A percentile compares a stretch with the other conserved stretches of the same genome.
phyloP scores from a whole-genome alignment of 768 basidiomycete genomes.

The Hygrophoropsis aurantiaca region DNA sequence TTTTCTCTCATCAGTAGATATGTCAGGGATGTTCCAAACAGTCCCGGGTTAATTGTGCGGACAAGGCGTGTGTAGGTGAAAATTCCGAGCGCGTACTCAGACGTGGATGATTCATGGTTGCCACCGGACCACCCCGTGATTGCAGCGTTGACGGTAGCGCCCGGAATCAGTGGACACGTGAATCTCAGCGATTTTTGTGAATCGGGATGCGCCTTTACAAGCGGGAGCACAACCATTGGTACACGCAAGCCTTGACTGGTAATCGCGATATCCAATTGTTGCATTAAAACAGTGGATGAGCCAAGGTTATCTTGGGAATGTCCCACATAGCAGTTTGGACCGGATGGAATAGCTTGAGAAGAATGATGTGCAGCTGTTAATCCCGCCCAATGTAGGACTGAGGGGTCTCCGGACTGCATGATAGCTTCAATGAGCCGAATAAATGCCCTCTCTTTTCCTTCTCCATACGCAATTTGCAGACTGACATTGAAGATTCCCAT shows the following conservation, averaged over 20 bases:
- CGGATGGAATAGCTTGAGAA: slow-evolving; percentile 1
- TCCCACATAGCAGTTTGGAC: slow-evolving; percentile 1
- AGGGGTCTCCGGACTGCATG: not conserved
- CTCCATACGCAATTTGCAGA: slow-evolving; percentile 13
- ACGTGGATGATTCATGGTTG: no score
- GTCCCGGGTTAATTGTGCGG: not conserved
- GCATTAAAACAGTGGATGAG: not conserved
- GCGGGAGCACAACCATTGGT: not conserved
- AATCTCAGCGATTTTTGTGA: not conserved
- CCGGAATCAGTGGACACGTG: not conserved
- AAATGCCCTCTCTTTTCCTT: slow-evolving; percentile 7
- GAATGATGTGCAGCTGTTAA: not conserved
- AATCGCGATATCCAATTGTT: not conserved
- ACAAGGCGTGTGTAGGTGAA: not conserved
- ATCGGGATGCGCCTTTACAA: no score
- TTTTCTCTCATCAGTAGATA: slow-evolving; percentile 40
- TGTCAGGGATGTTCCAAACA: not conserved
- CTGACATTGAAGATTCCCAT: slow-evolving; percentile 11
- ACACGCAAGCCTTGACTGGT: not conserved
- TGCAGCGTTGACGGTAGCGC: not conserved
- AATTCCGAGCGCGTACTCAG: not conserved
- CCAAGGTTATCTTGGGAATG: no score
- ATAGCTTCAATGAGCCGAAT: slow-evolving; percentile 5
- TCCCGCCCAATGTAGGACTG: slow-evolving; percentile 6
- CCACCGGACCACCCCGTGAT: not conserved